Evolutionary conservation across 805 yeast genomes (phyloP), one percentile per base, ranked within the genome.

Genomic region (Debaryomyces prosopidis): DNA sequence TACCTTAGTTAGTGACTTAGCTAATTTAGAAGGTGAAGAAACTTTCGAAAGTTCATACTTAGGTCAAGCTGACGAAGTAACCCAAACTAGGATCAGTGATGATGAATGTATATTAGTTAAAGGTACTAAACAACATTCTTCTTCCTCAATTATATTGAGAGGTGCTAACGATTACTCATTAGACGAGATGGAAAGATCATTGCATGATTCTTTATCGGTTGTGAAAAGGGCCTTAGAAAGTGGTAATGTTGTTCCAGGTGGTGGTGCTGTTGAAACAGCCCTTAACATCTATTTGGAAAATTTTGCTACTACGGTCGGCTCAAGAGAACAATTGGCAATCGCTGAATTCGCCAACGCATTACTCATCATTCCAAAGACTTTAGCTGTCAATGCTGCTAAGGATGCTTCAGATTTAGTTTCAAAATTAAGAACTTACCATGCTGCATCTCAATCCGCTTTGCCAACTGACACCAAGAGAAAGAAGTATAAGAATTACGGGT

Each of bases 261-360:
- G 99, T 53, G 99, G 99, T 49, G 95, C 96, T n/a, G 99, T 94
- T 30, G 99, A 94, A 71, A 79, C 96, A 42, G 98, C 98, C 2
- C 78, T 94, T 62, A 91, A 90, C 72, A 90, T 94, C 43, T 94
- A 89, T 66, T 76, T 94, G 64, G 99, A 94, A 68, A 92, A 89
- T 65, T 94, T 94, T 68, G 99, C 99, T 40, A 94, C 98, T 7
- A 90, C 98, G 1, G 92, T 94, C 42, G 97, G 98, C 3, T 89
- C 97, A 15, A 82, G 99, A 61, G 99, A 94, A 68, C 99, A 94
- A 68, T 79, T 94, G 59, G 98, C 99, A 14, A 94, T 94, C 71
- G 96, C 97, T 1, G 99, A 92, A 71, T 94, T 94, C 75, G 97
- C 99, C 31, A 79, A 79, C 52, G 91, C 97, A 1, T 74, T 94